Percentiles rank a stretch among this genome's conserved stretches.
These are phyloP conservation scores for Adiantum capillusveneris DNA, from an alignment of 75 land plant species.

Conservation along the genomic window DNA sequence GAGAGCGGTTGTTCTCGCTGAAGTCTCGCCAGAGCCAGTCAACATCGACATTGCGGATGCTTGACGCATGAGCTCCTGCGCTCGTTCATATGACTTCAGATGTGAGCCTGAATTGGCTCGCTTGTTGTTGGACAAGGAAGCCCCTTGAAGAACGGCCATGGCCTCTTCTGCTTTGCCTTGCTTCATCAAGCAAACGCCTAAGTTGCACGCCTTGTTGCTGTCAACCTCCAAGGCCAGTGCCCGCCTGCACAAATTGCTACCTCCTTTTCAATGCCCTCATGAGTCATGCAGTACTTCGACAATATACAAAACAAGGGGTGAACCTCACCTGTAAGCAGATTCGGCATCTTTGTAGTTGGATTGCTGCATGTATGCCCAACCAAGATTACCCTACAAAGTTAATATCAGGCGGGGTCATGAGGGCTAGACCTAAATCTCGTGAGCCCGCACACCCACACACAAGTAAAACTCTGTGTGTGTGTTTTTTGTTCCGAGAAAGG, in stretches of 20 bases:
- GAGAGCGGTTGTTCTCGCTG: neutral
- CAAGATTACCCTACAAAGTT: conserved; percentile 36
- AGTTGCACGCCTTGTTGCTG: conserved; percentile 26
- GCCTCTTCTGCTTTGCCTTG: conserved; percentile 26
- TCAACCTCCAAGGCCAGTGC: conserved; percentile 21
- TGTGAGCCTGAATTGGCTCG: conserved; percentile 17
- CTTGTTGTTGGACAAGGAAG: conserved; percentile 4
- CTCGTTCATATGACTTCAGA: conserved; percentile 28
- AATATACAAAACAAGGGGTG: too few relatives aligned
- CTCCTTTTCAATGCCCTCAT: too few relatives aligned
- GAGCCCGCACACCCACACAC: too few relatives aligned
- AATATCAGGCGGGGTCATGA: neutral
- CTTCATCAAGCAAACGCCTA: conserved; percentile 22
- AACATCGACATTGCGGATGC: neutral
- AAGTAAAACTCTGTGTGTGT: too few relatives aligned
- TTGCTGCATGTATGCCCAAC: conserved; percentile 55
- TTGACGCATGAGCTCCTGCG: conserved; percentile 22
- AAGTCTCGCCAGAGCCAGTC: neutral
- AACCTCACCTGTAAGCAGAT: conserved; percentile 32
- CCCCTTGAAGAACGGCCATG: conserved; percentile 52
- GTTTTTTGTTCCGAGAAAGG: too few relatives aligned
- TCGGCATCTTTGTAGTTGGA: conserved; percentile 35
- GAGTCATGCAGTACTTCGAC: too few relatives aligned
- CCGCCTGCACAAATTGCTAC: neutral
- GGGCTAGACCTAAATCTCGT: too few relatives aligned